These are phyloP conservation scores for Somion occarium DNA, from an alignment of 1,284 basidiomycete genomes.

Conservation along the genomic window DNA sequence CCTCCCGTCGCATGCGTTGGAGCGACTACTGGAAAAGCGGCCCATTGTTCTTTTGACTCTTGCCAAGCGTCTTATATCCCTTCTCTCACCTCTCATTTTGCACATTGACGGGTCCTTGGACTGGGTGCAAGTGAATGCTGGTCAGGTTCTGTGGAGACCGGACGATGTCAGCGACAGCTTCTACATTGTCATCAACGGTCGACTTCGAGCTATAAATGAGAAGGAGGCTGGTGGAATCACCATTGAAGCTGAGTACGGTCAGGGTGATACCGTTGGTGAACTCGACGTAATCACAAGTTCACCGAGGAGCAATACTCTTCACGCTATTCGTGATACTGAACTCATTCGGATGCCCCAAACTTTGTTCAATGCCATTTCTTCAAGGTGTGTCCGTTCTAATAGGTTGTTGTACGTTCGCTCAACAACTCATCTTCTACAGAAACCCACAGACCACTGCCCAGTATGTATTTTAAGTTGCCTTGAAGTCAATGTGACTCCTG, in stretches of 20 bases:
- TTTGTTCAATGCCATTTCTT: conserved; percentile 94
- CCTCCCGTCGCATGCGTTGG: conserved; percentile 84
- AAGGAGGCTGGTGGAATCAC: conserved; percentile 68
- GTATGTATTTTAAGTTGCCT: conserved; percentile 40
- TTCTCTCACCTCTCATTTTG: conserved; percentile 88
- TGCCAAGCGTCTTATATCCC: conserved; percentile 92
- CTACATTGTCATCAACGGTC: conserved; percentile 98
- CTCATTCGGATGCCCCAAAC: conserved; percentile 98
- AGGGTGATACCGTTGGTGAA: conserved; percentile 84
- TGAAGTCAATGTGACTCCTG: too few relatives aligned
- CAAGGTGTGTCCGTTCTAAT: conserved; percentile 45
- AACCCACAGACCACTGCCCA: conserved; percentile 96
- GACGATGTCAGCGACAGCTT: conserved; percentile 91
- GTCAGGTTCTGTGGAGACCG: conserved; percentile 90
- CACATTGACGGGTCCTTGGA: conserved; percentile 98
- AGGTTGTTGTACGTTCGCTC: neutral
- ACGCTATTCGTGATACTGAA: conserved; percentile 97
- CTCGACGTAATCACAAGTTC: conserved; percentile 97
- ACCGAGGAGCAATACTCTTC: conserved; percentile 85
- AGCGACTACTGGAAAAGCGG: conserved; percentile 86
- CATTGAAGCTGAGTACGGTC: conserved; percentile 92
- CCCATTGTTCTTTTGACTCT: conserved; percentile 95
- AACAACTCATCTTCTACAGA: conserved; percentile 35
- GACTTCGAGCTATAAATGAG: conserved; percentile 80
- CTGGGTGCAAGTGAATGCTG: conserved; percentile 96